Percentiles rank a stretch among this genome's conserved stretches.
Evolutionary conservation across 805 yeast species (phyloP).

Genomic region (Candida glaebosa): DNA sequence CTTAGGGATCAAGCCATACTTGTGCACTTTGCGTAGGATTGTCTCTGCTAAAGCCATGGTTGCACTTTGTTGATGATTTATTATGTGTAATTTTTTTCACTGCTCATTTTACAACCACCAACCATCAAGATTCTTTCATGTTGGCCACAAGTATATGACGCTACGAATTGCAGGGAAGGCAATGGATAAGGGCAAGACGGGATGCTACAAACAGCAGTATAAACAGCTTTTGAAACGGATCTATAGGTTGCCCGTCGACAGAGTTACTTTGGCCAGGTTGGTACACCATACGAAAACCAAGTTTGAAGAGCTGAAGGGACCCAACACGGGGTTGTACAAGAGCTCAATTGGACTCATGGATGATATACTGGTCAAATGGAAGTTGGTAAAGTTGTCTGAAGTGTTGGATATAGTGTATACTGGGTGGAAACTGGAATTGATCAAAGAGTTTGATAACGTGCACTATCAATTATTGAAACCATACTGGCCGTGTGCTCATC

Average conservation of each 20-base stretch:
- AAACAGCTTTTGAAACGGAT: constrained; percentile 21
- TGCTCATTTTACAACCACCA: constrained; percentile 1
- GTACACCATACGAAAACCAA: constrained; percentile 10
- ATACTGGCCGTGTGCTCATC: constrained; percentile 35
- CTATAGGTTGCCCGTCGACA: constrained; percentile 29
- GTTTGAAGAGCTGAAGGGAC: constrained; percentile 8
- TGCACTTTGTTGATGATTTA: constrained; percentile 1
- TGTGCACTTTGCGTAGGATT: constrained; percentile 34
- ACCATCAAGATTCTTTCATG: constrained; percentile 1
- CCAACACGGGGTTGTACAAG: constrained; percentile 12
- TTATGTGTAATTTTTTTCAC: constrained; percentile 1
- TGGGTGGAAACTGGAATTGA: constrained; percentile 13
- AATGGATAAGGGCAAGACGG: not conserved
- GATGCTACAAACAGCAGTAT: constrained; percentile 12
- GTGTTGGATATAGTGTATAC: constrained; percentile 13
- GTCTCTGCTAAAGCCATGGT: constrained; percentile 45
- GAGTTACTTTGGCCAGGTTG: constrained; percentile 7
- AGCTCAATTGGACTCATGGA: constrained; percentile 15
- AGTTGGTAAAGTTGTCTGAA: constrained; percentile 18
- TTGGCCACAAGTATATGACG: not conserved
- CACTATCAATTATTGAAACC: constrained; percentile 19
- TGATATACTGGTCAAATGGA: constrained; percentile 25
- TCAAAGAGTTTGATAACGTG: constrained; percentile 15
- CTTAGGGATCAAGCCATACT: constrained; percentile 38
- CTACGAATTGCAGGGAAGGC: not conserved